A percentile compares a stretch with the other conserved stretches of the same genome.
Conservation (phyloP, 371 early-diverging fungal genomes). For the Entomophthora muscae region DNA sequence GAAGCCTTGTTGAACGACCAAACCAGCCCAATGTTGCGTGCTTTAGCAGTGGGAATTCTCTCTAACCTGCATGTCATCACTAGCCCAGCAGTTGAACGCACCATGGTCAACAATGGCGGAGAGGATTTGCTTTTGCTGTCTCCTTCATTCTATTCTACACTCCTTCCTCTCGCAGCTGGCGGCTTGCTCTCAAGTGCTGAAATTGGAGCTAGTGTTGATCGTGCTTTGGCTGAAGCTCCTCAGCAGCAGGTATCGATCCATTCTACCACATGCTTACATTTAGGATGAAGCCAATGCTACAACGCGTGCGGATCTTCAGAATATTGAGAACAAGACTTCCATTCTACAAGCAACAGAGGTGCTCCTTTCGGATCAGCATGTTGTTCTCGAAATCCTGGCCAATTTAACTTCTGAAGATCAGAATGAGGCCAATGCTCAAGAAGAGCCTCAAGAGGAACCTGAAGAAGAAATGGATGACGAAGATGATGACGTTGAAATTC, state of each 20-base stretch:
- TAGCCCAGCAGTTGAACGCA: neutral
- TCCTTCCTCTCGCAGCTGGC: neutral
- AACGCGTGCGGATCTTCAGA: neutral
- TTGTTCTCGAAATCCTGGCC: neutral
- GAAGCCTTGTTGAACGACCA: neutral
- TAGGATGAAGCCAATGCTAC: neutral
- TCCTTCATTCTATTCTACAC: neutral
- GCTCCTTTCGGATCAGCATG: neutral
- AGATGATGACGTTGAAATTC: neutral
- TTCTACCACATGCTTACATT: neutral
- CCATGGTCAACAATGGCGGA: neutral
- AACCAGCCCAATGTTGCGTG: neutral
- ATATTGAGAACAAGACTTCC: neutral
- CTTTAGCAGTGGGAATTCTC: neutral
- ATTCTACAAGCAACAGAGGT: constrained; percentile 13
- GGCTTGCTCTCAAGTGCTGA: neutral
- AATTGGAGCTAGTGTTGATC: neutral
- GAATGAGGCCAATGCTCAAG: neutral
- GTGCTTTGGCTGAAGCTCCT: neutral
- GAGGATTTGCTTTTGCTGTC: neutral
- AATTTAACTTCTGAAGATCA: constrained; percentile 3
- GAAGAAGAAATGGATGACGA: constrained; percentile 2
- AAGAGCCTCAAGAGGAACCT: neutral
- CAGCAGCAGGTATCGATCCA: neutral
- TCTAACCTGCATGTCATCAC: neutral